A percentile compares a stretch with the other conserved stretches of the same genome.
These are phyloP conservation scores for Agarophyton chilense DNA, from an alignment of 23 red algal genomes.

Conservation along the genomic window DNA sequence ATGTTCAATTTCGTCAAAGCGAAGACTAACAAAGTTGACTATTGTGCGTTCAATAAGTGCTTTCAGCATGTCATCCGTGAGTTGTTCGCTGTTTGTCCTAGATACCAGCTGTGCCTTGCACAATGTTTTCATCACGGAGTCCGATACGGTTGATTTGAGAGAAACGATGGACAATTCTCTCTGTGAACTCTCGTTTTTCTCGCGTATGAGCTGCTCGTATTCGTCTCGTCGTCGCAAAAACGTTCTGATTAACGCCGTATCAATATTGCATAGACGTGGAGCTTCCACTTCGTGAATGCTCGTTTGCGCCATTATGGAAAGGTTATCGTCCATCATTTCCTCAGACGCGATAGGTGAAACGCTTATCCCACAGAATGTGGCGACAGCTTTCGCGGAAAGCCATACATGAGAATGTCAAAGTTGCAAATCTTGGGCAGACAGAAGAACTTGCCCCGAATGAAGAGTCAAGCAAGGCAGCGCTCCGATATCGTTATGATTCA, in stretches of 20 bases:
- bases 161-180: background rate
- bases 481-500: no score
- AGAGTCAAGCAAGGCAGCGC: no score
- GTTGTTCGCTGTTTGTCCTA: background rate
- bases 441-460: no score
- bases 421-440: no score
- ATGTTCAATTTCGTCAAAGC: background rate
- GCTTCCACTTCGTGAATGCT: background rate
- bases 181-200: background rate
- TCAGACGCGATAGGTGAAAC: no score
- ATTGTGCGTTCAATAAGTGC: background rate
- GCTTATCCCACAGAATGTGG: no score
- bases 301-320: background rate
- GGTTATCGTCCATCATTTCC: background rate
- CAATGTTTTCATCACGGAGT: background rate
- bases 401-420: no score
- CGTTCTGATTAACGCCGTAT: background rate
- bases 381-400: no score
- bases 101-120: background rate
- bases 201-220: background rate
- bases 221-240: conserved; percentile 21
- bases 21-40: background rate
- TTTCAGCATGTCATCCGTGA: conserved; percentile 7
- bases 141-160: background rate
- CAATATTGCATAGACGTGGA: conserved; percentile 3